Base-by-base conservation (phyloP, 352 stramenopile species). In the Nothophytophthora sp. region DNA sequence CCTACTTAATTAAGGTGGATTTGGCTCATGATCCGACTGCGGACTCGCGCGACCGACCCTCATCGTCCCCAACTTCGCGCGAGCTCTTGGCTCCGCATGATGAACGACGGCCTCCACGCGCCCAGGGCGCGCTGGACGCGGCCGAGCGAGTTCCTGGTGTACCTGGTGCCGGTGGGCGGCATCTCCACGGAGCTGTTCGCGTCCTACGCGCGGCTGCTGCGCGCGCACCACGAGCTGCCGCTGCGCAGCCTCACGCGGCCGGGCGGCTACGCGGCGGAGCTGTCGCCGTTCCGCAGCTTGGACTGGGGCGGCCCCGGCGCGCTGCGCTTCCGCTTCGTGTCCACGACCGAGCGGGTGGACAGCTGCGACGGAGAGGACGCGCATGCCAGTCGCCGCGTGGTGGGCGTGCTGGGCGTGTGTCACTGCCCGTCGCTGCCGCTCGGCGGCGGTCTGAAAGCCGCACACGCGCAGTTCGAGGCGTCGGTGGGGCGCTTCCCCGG, bases 371-470 rank as follows among this genome's bases (percentile, higher is more conserved):
- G 79, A 30, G 86, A 93, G 45, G 86, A 95, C 37, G 82, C 67
- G 28, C 81, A 92, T 42, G 86, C 81, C 4, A 75, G 73, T 53
- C 60, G 72, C 38, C 76, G 86, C 20, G 75, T 84, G n/a, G 64
- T 94, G 22, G 86, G 77, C 7, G 73, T 86, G n/a, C 32, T 95
- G 7, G 86, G 85, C 29, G 66, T 95, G 32, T 93, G 82, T 54
- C 86, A 95, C 46, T 90, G 83, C 50, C 82, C 81, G 23, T 76
- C 79, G 24, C 83, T 85, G 33, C 70, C 73, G 23, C 70, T 68
- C 16, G 33, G 39, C 16, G 50, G 46, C 8, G 63, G 63, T 5
- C 50, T 94, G 36, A 37, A 60, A 16, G 65, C 72, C 28, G 83
- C 82, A 2, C 82, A 88, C 60, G 58, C 68, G 23, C 70, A 90